Evolutionary conservation across 2,329 filamentous ascomycete genomes (phyloP).

Genomic region (Periglandula ipomoeae): DNA sequence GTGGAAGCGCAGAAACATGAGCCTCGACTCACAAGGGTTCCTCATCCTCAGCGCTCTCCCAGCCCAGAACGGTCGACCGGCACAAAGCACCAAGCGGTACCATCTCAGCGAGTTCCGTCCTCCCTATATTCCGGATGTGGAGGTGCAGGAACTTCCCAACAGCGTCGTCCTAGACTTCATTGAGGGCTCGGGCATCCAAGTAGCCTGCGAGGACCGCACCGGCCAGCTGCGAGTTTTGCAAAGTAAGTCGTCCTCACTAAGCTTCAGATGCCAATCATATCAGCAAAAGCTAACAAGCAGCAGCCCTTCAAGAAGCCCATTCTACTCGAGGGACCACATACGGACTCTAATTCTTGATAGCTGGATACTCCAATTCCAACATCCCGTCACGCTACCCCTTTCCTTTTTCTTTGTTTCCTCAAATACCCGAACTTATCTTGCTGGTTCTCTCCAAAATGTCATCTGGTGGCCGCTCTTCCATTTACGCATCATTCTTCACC

Average conservation of each 20-base stretch:
- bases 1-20: conserved; percentile 89
- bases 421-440: neutral
- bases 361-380: neutral
- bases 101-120: conserved; percentile 75
- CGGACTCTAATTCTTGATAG: conserved; percentile 19
- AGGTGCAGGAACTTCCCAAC: conserved; percentile 86
- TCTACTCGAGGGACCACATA: conserved; percentile 22
- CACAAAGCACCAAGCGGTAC: conserved; percentile 58
- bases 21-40: conserved; percentile 75
- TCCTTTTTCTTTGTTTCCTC: neutral
- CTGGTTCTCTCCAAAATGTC: neutral
- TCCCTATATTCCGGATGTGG: conserved; percentile 79
- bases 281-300: too few species aligned
- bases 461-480: neutral
- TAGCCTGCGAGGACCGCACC: conserved; percentile 53
- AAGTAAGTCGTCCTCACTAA: conserved; percentile 40
- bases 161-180: conserved; percentile 59
- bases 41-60: conserved; percentile 62
- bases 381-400: too few species aligned
- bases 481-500: neutral
- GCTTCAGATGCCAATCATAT: too few species aligned
- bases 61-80: conserved; percentile 41
- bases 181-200: conserved; percentile 51
- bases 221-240: conserved; percentile 47
- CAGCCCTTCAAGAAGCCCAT: conserved; percentile 29